Base-by-base conservation (phyloP, 345 rosid genomes). In the Salix dunnii region DNA sequence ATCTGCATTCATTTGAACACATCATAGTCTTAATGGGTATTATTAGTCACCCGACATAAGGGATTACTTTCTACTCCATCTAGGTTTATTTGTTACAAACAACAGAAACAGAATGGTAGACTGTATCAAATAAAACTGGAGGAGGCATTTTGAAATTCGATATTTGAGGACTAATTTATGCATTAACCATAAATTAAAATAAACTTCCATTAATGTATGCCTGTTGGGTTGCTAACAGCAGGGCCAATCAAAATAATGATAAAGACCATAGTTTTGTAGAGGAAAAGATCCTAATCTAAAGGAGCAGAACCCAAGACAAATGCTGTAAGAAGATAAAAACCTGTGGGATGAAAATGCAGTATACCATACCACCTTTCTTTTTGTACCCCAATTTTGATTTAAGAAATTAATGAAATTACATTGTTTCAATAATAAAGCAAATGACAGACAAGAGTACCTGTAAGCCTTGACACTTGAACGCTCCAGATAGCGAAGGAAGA, bases 401-500 rank as follows among this genome's bases (percentile, higher is more conserved):
- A 51, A 51, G 58, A 7, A 18, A 51, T 51, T 51, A 51, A 51
- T 20, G 61, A 51, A 53, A 20, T 53, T 7, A 18, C 25, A 53
- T 53, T 18, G 9, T 53, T 53, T 53, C 23, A 6, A 7, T 2
- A 21, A 20, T 53, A 20, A 53, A 53, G 60, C 25, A 21, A 53
- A 53, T 53, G 25, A 53, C 25, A 51, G n/a, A 53, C 25, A 51
- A 51, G 60, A 53, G 23, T 53, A 21, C 60, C 60, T 21, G 60
- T 53, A 20, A 53, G 60, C 60, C 25, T 53, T 53, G 60, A 53
- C 60, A 53, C 25, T 53, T 20, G 60, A 53, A 53, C 9, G 23
- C 89, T 86, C 97, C 98, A 91, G 55, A 91, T 84, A 69, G 94
- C 89, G 79, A 82, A 93, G 66, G 97, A 85, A 72, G 93, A 88